Evolutionary conservation across 257 asterid genomes (phyloP), one percentile per base, ranked within the genome.

Genomic region (Solanum ossicruentum): DNA sequence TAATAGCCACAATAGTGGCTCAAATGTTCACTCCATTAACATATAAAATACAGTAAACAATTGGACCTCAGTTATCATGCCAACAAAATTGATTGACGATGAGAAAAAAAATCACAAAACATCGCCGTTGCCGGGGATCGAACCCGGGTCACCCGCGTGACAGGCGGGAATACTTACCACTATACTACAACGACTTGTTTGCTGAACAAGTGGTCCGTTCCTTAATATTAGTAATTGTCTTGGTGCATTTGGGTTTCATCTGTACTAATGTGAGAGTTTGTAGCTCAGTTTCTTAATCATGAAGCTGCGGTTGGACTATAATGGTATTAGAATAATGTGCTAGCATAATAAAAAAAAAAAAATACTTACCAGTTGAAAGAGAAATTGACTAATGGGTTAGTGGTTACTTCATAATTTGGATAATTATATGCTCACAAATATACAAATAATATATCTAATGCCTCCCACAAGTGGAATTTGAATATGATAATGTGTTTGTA

Each of bases 141-240:
- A 94, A 93, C 97, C 96, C 94, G 97, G 97, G 98, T 95, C 97
- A 86, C 95, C 95, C 93, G 94, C 94, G 94, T 93, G 96, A 94
- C 97, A 95, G 97, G 98, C 92, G 91, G 93, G 92, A 89, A 95
- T 94, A 95, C 99, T 95, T 16, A 92, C 26, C 13, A 36, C 26
- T 36, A 41, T 36, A 36, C 77, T 69, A 69, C 52, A 32, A 39
- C 52, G 52, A 69, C 49, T 4, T 36, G 41, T 36, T 3, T 36
- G 41, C 0, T 36, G 6, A 3, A 0, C 41, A 36, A 36, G 0
- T 32, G 39, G 5, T 32, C 39, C 39, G 39, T 32, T 32, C 4
- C n/a, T n/a, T n/a, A n/a, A n/a, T n/a, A n/a, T n/a, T n/a, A n/a
- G n/a, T n/a, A n/a, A n/a, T n/a, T n/a, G n/a, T n/a, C 41, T 36